A percentile compares a stretch with the other conserved stretches of the same genome.
Conservation (phyloP, 768 basidiomycete species). For the Ephemerocybe angulata region DNA sequence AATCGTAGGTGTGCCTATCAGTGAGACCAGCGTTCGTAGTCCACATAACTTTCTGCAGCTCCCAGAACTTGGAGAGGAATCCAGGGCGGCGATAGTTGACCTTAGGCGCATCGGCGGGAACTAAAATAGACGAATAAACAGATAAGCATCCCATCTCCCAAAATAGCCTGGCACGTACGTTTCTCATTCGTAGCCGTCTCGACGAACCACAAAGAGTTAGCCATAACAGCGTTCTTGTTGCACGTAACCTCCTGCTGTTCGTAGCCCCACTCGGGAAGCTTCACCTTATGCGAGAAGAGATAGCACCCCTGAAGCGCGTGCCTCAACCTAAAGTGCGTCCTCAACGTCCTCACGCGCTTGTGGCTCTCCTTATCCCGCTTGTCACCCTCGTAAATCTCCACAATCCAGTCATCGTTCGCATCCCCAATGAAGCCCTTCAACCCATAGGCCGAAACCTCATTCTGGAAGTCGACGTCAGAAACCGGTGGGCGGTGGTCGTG, state of each 20-base stretch:
- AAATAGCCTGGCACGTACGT: constrained; percentile 43
- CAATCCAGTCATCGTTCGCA: constrained; percentile 87
- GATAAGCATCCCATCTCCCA: neutral
- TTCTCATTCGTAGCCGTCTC: constrained; percentile 80
- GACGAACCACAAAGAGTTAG: constrained; percentile 90
- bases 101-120: constrained; percentile 64
- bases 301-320: constrained; percentile 92
- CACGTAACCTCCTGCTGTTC: constrained; percentile 99
- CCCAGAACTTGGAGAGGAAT: constrained; percentile 87
- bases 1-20: constrained; percentile 92
- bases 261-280: constrained; percentile 95
- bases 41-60: constrained; percentile 96
- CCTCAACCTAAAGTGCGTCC: constrained; percentile 77
- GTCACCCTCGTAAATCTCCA: constrained; percentile 78
- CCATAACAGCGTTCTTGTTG: constrained; percentile 91
- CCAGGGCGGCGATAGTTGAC: constrained; percentile 91
- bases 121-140: constrained; percentile 36
- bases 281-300: constrained; percentile 96
- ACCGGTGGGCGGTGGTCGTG: constrained; percentile 94
- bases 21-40: constrained; percentile 93
- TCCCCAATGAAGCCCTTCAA: constrained; percentile 83
- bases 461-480: constrained; percentile 98
- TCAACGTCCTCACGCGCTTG: constrained; percentile 72
- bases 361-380: constrained; percentile 61
- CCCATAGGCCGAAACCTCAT: constrained; percentile 95